phyloP scores from a whole-genome alignment of 1,284 basidiomycete genomes.

The Psilocybe mexicana region DNA sequence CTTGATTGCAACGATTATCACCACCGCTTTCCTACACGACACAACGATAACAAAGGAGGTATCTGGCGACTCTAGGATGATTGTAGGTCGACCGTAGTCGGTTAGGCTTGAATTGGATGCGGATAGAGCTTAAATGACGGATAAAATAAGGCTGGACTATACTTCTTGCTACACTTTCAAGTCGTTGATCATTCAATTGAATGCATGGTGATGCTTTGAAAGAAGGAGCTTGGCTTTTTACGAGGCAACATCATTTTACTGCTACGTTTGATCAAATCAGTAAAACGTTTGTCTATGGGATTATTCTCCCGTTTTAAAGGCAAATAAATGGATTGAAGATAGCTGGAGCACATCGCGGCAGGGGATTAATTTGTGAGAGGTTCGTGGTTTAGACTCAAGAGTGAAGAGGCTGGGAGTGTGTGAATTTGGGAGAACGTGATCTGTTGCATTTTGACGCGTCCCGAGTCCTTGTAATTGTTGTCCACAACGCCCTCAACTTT shows the following conservation, averaged over 20 bases:
- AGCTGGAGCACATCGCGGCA: background rate
- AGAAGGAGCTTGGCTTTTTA: background rate
- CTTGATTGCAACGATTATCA: no score
- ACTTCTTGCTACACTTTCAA: no score
- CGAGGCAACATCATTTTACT: background rate
- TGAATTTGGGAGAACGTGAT: conserved; percentile 23
- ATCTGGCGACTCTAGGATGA: no score
- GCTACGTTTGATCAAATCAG: background rate
- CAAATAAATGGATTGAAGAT: background rate
- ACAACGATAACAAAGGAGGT: no score
- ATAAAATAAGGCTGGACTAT: no score
- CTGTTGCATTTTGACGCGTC: conserved; percentile 24
- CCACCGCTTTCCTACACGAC: no score
- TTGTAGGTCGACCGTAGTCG: no score
- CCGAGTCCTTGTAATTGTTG: background rate
- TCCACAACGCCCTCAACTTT: background rate
- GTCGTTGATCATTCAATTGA: no score
- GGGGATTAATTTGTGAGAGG: background rate
- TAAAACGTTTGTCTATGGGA: background rate
- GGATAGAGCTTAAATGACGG: no score
- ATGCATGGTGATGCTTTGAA: no score
- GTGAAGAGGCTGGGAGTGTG: conserved; percentile 11
- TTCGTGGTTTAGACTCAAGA: background rate
- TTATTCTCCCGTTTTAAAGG: background rate
- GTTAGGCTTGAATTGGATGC: no score